Evolutionary conservation across 2,329 filamentous ascomycete genomes (phyloP).

Genomic region (Exophiala viscosa): DNA sequence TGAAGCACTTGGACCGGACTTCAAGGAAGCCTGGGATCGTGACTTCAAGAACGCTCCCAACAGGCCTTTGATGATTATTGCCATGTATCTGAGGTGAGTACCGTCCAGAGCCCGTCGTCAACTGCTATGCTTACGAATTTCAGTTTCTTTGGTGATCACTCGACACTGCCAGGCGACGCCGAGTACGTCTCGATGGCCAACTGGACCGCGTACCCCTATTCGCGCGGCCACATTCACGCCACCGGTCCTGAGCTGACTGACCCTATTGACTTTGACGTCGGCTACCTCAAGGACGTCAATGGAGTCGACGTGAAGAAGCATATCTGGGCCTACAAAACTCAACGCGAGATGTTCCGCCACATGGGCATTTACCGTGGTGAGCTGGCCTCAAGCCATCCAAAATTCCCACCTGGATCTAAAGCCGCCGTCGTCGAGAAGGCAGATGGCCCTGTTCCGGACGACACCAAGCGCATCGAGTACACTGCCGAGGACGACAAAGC

Average conservation of each 20-base stretch:
- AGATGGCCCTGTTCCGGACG: slow-evolving; percentile 26
- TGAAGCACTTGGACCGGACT: slow-evolving; percentile 50
- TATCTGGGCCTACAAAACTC: slow-evolving; percentile 62
- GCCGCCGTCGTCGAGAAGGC: slow-evolving; percentile 33
- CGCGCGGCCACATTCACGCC: slow-evolving; percentile 60
- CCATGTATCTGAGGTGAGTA: slow-evolving; percentile 17
- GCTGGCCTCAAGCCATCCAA: slow-evolving; percentile 37
- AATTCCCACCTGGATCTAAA: slow-evolving; percentile 44
- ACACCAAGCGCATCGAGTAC: slow-evolving; percentile 45
- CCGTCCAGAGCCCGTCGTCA: background rate
- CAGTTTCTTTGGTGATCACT: slow-evolving; percentile 32
- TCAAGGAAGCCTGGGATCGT: slow-evolving; percentile 53
- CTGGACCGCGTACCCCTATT: slow-evolving; percentile 60
- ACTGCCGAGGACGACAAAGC: slow-evolving; percentile 47
- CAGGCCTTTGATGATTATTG: slow-evolving; percentile 34
- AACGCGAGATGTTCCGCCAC: slow-evolving; percentile 59
- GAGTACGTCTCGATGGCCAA: slow-evolving; percentile 54
- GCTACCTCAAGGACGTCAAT: slow-evolving; percentile 54
- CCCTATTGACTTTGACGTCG: slow-evolving; percentile 54
- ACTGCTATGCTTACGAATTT: background rate
- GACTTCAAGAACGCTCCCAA: slow-evolving; percentile 50
- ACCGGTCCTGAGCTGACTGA: slow-evolving; percentile 38
- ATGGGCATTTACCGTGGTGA: slow-evolving; percentile 50
- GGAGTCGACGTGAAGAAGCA: slow-evolving; percentile 58
- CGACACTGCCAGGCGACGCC: slow-evolving; percentile 32